A percentile compares a stretch with the other conserved stretches of the same genome.
Evolutionary conservation across 768 basidiomycete genomes (phyloP).

Genomic region (Cystobasidiopsis lactophilus): DNA sequence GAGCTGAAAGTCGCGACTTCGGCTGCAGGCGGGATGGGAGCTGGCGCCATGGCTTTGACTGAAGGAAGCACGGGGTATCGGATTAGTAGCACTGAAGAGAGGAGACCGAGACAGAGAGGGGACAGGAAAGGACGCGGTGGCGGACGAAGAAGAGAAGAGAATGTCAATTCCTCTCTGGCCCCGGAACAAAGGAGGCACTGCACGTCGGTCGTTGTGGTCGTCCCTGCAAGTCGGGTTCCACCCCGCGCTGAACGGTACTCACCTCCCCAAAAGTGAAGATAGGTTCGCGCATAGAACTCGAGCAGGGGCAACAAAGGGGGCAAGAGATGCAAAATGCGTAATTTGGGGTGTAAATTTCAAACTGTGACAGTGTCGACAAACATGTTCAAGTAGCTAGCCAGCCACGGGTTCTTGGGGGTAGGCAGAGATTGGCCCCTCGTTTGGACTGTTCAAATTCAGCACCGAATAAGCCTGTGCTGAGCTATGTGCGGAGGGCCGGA

Average conservation of each 20-base stretch:
- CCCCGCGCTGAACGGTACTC: background rate
- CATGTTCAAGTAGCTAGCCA: conserved; percentile 5
- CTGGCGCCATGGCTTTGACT: too few relatives aligned
- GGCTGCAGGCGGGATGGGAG: too few relatives aligned
- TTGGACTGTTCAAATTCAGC: background rate
- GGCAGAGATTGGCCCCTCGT: conserved; percentile 2
- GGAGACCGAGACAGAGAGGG: background rate
- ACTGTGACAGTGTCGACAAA: conserved; percentile 2
- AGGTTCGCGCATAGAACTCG: background rate
- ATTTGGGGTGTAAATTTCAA: background rate
- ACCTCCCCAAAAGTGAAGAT: background rate
- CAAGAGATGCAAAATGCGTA: background rate
- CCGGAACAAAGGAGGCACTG: background rate
- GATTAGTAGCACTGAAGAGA: too few relatives aligned
- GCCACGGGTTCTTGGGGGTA: conserved; percentile 19
- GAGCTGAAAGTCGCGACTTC: too few relatives aligned
- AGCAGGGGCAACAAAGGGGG: background rate
- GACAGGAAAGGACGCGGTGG: background rate
- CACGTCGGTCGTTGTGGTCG: background rate
- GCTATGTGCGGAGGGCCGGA: background rate
- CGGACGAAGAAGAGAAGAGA: background rate
- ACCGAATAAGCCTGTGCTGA: background rate
- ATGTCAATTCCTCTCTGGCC: background rate
- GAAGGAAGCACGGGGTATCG: too few relatives aligned
- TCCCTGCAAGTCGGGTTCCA: too few relatives aligned